Evolutionary conservation across 495 filamentous ascomycete genomes (phyloP).

Genomic region (Lineolata rhizophorae): DNA sequence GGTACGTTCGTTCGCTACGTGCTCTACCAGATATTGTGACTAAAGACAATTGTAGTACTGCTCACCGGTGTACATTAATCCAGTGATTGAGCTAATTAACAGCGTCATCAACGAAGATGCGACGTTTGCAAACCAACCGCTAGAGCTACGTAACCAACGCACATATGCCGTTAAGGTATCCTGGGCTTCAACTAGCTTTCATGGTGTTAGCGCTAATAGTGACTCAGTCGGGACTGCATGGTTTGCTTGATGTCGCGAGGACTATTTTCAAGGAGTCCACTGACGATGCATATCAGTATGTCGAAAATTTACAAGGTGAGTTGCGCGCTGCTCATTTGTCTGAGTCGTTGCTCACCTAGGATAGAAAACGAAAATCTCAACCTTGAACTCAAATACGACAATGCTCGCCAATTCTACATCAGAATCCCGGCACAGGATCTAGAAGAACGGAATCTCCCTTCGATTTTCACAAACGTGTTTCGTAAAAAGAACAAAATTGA

Average conservation of each 20-base stretch:
- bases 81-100: conserved; percentile 41
- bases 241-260: conserved; percentile 68
- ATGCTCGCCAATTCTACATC: conserved; percentile 58
- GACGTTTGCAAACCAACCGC: conserved; percentile 50
- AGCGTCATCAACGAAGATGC: conserved; percentile 63
- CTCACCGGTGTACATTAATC: conserved; percentile 31
- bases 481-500: conserved; percentile 52
- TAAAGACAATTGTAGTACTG: too few relatives aligned
- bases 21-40: too few relatives aligned
- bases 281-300: conserved; percentile 49
- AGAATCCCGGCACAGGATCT: conserved; percentile 41
- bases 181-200: not conserved
- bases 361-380: conserved; percentile 34
- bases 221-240: conserved; percentile 55
- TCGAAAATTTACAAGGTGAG: conserved; percentile 37
- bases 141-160: conserved; percentile 78
- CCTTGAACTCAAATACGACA: conserved; percentile 54
- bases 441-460: conserved; percentile 35
- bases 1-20: too few relatives aligned
- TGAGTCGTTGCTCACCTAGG: conserved; percentile 1
- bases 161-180: conserved; percentile 74
- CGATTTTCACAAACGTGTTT: conserved; percentile 57
- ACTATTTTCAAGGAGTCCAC: conserved; percentile 71
- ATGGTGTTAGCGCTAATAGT: not conserved
- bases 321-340: not conserved